These are phyloP conservation scores for Candida mesenterica DNA, from an alignment of 1,139 yeast genomes.

Conservation along the genomic window DNA sequence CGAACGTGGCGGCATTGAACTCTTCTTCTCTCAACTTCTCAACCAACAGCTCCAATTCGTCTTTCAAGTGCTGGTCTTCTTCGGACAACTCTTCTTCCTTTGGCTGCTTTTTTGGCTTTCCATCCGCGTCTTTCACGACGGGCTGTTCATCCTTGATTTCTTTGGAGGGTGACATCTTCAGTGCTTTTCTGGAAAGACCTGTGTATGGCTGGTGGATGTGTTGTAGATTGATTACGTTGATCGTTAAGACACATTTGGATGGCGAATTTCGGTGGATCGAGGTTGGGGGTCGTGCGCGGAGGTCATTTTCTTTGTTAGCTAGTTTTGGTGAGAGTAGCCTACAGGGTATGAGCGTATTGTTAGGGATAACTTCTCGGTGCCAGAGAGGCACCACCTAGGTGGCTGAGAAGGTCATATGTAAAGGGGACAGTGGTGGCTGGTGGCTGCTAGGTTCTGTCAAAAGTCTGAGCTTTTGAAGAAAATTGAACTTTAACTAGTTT, in stretches of 20 bases:
- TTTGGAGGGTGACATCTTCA: slow-evolving; percentile 19
- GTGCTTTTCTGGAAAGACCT: slow-evolving; percentile 2
- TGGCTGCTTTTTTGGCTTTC: slow-evolving; percentile 25
- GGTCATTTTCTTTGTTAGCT: background rate
- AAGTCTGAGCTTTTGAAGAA: no score
- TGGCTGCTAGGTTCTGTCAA: no score
- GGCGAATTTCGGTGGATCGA: background rate
- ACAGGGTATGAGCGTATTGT: background rate
- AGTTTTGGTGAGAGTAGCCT: background rate
- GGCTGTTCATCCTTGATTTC: slow-evolving; percentile 13
- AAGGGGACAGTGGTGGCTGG: no score
- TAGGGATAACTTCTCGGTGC: no score
- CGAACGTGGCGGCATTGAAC: slow-evolving; percentile 50
- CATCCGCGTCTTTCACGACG: slow-evolving; percentile 7
- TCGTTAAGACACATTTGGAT: background rate
- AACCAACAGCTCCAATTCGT: slow-evolving; percentile 82
- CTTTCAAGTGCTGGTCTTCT: slow-evolving; percentile 87
- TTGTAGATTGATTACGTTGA: background rate
- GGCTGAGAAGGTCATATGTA: no score
- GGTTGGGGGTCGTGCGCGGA: background rate
- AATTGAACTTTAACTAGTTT: no score
- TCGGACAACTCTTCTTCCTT: slow-evolving; percentile 84
- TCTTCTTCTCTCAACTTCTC: slow-evolving; percentile 58
- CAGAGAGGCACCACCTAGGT: no score
- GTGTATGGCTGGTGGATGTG: background rate